Evolutionary conservation across 192 early-diverging fungal species (phyloP), one percentile per base, ranked within the genome.

Genomic region (Diversispora eburnea): DNA sequence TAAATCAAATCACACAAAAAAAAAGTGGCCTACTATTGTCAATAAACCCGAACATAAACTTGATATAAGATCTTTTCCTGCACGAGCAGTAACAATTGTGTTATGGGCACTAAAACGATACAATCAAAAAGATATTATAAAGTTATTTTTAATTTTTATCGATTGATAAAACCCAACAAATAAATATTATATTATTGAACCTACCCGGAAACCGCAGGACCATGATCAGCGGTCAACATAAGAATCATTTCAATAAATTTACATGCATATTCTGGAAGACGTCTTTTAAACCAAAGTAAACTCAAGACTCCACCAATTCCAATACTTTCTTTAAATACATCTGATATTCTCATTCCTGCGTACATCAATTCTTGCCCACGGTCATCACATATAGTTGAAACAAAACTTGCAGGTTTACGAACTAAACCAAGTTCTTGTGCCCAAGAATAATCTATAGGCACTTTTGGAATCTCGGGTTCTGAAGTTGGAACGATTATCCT

Each of bases 171-270:
- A n/a, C 41, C 41, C 8, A 7, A 45, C 17, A 12, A 65, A 65
- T 4, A 67, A 20, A 48, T 49, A 8, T 39, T 51, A 22, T 67
- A 79, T 81, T 41, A 79, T 87, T 78, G 77, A 80, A 82, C 84
- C 84, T 55, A 86, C 92, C 94, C 96, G 68, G 94, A 96, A 17
- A 98, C 97, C 49, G 97, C 97, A 2, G 97, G 97, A 41, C 97
- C 97, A 84, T 99, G 97, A 87, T 99, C 97, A 19, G 97, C 97
- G 5, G 97, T 99, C 77, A 99, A 87, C 97, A 99, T 99, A 49
- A 99, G 87, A 20, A 97, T 95, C 97, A 99, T 99, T 86, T 99
- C 97, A 72, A 99, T 97, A 80, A 99, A 99, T 87, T 91, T 92
- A 84, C 91, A 88, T 15, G 97, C 97, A 81, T 96, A 99, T 61